These are phyloP conservation scores for Podaxis carcinomalis DNA, from an alignment of 768 basidiomycete genomes.

Conservation along the genomic window DNA sequence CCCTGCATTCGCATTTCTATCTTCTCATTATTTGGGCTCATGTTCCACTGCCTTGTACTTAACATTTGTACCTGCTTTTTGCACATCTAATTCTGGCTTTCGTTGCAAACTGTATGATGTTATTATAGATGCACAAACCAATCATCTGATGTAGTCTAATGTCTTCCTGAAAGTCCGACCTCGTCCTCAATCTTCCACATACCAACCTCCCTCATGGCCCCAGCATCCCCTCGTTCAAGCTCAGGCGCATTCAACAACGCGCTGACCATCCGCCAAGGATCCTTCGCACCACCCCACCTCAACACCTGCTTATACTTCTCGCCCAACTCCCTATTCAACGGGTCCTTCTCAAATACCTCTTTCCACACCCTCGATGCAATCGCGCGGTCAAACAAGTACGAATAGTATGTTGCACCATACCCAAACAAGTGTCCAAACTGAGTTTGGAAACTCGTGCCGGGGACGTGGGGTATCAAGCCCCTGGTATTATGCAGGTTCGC, in stretches of 20 bases:
- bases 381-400: slow-evolving; percentile 93
- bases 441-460: slow-evolving; percentile 89
- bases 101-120: too few species aligned
- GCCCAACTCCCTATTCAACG: slow-evolving; percentile 68
- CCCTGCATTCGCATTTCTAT: background rate
- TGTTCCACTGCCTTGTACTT: background rate
- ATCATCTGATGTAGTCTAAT: too few species aligned
- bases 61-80: background rate
- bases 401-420: slow-evolving; percentile 97
- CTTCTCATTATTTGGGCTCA: background rate
- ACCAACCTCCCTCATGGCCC: too few species aligned
- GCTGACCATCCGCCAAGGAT: too few species aligned
- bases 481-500: slow-evolving; percentile 59
- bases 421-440: slow-evolving; percentile 95
- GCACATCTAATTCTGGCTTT: slow-evolving; percentile 12
- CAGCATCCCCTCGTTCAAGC: too few species aligned
- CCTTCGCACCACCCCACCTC: too few species aligned
- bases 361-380: slow-evolving; percentile 92
- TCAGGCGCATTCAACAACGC: too few species aligned
- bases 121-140: too few species aligned
- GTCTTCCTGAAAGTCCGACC: too few species aligned
- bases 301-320: slow-evolving; percentile 44
- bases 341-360: slow-evolving; percentile 64
- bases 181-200: too few species aligned
- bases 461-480: slow-evolving; percentile 80